Evolutionary conservation across 306 rosid genomes (phyloP).

Genomic region (Carpinus fangiana): DNA sequence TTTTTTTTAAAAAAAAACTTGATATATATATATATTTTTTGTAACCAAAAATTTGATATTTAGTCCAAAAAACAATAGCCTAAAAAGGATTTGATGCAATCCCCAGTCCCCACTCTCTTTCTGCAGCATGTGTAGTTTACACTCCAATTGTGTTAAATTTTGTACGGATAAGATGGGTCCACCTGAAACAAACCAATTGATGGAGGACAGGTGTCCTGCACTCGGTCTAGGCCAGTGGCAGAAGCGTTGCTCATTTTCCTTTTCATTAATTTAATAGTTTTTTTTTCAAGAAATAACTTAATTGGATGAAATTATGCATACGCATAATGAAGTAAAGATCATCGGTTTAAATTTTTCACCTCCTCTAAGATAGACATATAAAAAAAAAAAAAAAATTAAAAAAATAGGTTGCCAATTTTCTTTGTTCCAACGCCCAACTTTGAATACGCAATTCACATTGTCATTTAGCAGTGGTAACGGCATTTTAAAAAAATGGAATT

Average conservation of each 20-base stretch:
- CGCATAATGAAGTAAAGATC: too few species aligned
- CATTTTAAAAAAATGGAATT: not conserved
- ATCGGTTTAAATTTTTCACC: too few species aligned
- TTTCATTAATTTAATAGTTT: too few species aligned
- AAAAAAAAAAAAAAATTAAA: too few species aligned
- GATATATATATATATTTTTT: too few species aligned
- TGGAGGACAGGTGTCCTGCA: constrained; percentile 1
- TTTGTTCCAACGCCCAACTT: constrained; percentile 16
- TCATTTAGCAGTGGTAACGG: not conserved
- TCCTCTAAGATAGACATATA: too few species aligned
- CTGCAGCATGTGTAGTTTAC: constrained; percentile 8
- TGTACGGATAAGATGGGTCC: constrained; percentile 37
- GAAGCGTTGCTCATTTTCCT: too few species aligned
- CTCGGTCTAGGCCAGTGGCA: constrained; percentile 10
- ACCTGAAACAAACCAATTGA: not conserved
- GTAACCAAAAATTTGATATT: too few species aligned
- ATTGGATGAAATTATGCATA: too few species aligned
- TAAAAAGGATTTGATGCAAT: not conserved
- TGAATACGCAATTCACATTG: not conserved
- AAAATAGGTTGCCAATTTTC: not conserved
- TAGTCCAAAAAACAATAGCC: not conserved
- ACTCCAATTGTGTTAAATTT: constrained; percentile 26
- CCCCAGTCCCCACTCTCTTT: not conserved
- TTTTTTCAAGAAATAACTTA: too few species aligned
- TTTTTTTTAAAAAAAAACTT: too few species aligned